Evolutionary conservation across 1,284 basidiomycete genomes (phyloP), one percentile per base, ranked within the genome.

Genomic region (Ustilago lituana): DNA sequence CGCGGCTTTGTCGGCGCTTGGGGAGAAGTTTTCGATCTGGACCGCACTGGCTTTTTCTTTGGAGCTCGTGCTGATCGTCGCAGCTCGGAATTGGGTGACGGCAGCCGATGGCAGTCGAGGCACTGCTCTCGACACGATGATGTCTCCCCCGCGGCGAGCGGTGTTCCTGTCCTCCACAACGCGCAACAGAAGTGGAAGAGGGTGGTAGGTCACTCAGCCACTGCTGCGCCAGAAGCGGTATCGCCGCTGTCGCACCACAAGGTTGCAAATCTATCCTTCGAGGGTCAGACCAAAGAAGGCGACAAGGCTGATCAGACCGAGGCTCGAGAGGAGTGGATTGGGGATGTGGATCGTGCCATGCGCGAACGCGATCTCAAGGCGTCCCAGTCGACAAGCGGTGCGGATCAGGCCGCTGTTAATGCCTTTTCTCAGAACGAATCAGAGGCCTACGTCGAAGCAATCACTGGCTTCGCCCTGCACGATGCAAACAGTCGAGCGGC

Each of bases 311-410:
- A 35, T n/a, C 32, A 40, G 15, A 15, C 36, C 15, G 51, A 46
- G 11, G 26, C 20, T 33, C 55, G 46, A n/a, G 67, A 70, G 26
- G 61, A 70, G 9, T 64, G 61, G 61, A 60, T 70, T 17, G 67
- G 61, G 5, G 61, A 70, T 15, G 61, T 70, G 14, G 57, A 70
- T 15, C 33, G 35, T 17, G 67, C 61, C 20, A 57, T 70, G 15
- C 56, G 52, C 19, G 48, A 57, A 36, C 61, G 66, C 24, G 55
- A 69, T 45, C 52, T 56, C 35, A 51, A 46, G 22, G 37, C 48
- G 1, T 39, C 44, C n/a, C 52, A 43, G 7, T 5, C 60, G n/a
- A 10, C n/a, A 1, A 27, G 22, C 1, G 22, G 2, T 4, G 15
- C 44, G 17, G 60, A 63, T 15, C 48, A 56, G 7, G 60, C 60